Evolutionary conservation across 73 alveolate genomes (phyloP), one percentile per base, ranked within the genome.

Genomic region (Blepharisma japonicum): DNA sequence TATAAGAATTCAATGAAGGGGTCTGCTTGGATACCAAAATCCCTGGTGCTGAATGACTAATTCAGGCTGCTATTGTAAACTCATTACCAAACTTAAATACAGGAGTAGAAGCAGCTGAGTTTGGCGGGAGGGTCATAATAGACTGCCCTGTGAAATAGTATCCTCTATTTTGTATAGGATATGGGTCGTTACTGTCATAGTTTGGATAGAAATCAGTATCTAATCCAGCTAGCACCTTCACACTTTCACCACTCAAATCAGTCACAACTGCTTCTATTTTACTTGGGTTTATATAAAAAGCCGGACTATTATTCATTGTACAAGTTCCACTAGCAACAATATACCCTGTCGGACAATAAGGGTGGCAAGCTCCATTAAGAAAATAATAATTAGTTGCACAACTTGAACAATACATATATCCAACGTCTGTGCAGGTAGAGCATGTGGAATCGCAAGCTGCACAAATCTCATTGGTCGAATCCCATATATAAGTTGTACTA

Each of bases 351-450:
- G 74, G 74, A 61, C 74, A 61, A 25, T 1, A 61, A 14, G 74
- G 74, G 47, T 61, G 74, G 23, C 74, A 61, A 61, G 74, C 74
- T 8, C 47, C 47, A 61, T 61, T 61, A 1, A 61, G 47, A 0
- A 2, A 20, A 61, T 20, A n/a, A 61, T 61, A 61, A 3, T 4
- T 39, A 25, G 6, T 25, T 61, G 14, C 23, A 25, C 74, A 61
- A 2, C 47, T 61, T 1, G 14, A 8, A 61, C 74, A 61, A 20
- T 18, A 39, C 38, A 61, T 14, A 25, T 2, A 61, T 2, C 74
- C 74, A 61, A 20, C 14, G 0, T 2, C 47, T 61, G 74, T 18
- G 47, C 74, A 61, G 0, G 74, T 5, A n/a, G n/a, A 2, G 5
- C 74, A 61, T 61, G 74, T 2, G 14, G 74, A 61, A 5, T 61